Conservation (phyloP, 768 basidiomycete genomes). For the Astraeus odoratus region DNA sequence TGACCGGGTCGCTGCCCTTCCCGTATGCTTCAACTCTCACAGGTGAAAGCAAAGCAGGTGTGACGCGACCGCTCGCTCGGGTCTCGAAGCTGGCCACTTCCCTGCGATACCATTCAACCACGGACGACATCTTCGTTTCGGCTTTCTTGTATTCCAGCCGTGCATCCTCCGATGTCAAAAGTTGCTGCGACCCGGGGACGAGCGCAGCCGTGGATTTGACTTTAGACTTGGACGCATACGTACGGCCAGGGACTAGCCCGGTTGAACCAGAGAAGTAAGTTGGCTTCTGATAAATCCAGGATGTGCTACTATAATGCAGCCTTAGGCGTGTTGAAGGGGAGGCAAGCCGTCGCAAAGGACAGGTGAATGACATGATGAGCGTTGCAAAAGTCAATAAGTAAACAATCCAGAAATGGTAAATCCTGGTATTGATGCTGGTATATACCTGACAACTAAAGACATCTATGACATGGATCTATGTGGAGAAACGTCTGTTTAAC, state of each 20-base stretch:
- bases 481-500: constrained; percentile 47
- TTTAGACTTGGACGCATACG: constrained; percentile 25
- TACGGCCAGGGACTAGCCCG: constrained; percentile 12
- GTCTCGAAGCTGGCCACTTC: constrained; percentile 68
- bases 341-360: background rate
- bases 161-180: constrained; percentile 46
- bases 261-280: background rate
- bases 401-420: too few species aligned
- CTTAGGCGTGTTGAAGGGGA: background rate
- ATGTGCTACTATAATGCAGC: background rate
- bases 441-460: too few species aligned
- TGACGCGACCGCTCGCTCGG: constrained; percentile 71
- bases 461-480: background rate
- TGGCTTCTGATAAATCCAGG: background rate
- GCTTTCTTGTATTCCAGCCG: constrained; percentile 56
- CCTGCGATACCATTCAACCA: constrained; percentile 70
- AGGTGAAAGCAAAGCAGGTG: constrained; percentile 60
- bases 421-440: too few species aligned
- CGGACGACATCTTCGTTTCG: constrained; percentile 54
- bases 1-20: constrained; percentile 28
- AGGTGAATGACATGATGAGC: background rate
- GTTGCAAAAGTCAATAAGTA: background rate
- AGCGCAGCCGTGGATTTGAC: constrained; percentile 49
- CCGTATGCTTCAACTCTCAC: constrained; percentile 54
- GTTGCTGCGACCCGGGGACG: constrained; percentile 62